A percentile compares a stretch with the other conserved stretches of the same genome.
phyloP scores from a whole-genome alignment of 2,329 filamentous ascomycete species.

The Claviceps pusilla region DNA sequence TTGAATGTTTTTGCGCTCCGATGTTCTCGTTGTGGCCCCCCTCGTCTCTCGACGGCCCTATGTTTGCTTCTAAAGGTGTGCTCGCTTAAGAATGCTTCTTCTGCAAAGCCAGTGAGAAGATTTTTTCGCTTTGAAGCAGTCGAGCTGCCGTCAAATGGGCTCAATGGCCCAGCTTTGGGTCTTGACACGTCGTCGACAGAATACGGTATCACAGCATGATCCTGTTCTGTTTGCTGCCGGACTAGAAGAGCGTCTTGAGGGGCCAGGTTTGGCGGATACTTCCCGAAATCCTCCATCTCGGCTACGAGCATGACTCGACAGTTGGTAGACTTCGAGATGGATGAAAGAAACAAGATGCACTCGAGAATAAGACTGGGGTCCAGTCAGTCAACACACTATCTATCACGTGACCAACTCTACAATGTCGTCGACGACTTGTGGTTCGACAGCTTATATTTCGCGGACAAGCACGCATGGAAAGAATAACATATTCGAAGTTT shows the following conservation, averaged over 20 bases:
- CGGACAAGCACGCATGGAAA: background rate
- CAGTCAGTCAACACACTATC: too few relatives aligned
- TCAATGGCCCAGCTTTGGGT: slow-evolving; percentile 51
- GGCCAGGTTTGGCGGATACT: slow-evolving; percentile 52
- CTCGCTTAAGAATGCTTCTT: slow-evolving; percentile 82
- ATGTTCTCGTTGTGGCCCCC: slow-evolving; percentile 39
- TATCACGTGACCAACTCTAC: too few relatives aligned
- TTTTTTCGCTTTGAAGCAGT: slow-evolving; percentile 60
- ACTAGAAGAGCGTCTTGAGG: slow-evolving; percentile 49
- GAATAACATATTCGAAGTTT: background rate
- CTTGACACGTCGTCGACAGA: slow-evolving; percentile 59
- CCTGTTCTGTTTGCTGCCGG: slow-evolving; percentile 35
- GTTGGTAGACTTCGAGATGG: background rate
- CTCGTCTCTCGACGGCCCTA: slow-evolving; percentile 60
- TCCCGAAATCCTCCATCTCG: slow-evolving; percentile 44
- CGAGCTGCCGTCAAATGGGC: slow-evolving; percentile 56
- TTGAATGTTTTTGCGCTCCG: slow-evolving; percentile 46
- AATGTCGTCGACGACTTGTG: too few relatives aligned
- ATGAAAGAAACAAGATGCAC: background rate
- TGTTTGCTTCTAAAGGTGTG: slow-evolving; percentile 80
- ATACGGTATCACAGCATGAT: slow-evolving; percentile 48
- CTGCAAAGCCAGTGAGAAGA: slow-evolving; percentile 68
- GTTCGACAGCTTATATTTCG: background rate
- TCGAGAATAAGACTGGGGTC: background rate
- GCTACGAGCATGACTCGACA: background rate